These are phyloP conservation scores for Biscogniauxia mediterranea DNA, from an alignment of 2,329 filamentous ascomycete species.

Conservation along the genomic window DNA sequence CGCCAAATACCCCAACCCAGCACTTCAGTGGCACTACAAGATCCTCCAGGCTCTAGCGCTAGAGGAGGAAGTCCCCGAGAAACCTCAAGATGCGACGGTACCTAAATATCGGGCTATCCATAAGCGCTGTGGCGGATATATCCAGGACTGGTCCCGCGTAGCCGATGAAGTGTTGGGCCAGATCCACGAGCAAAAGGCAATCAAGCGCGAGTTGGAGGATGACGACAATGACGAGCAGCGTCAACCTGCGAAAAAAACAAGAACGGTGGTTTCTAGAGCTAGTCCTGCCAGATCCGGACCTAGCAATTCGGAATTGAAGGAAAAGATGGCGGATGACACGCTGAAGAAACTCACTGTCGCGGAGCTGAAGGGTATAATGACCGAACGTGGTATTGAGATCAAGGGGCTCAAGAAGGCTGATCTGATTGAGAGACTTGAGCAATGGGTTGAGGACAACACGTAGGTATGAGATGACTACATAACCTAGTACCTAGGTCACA, in stretches of 20 bases:
- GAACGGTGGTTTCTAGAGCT: conserved; percentile 31
- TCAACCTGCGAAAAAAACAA: conserved; percentile 47
- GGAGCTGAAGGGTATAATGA: conserved; percentile 50
- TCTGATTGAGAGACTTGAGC: conserved; percentile 53
- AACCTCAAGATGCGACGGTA: conserved; percentile 71
- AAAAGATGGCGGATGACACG: conserved; percentile 43
- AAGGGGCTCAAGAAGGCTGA: conserved; percentile 51
- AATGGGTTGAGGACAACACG: conserved; percentile 52
- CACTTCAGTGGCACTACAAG: conserved; percentile 94
- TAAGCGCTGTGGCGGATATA: conserved; percentile 78
- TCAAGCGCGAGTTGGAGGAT: conserved; percentile 51
- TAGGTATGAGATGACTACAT: conserved; percentile 6
- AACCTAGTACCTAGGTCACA: not conserved
- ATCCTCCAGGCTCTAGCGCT: conserved; percentile 89
- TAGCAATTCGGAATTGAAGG: conserved; percentile 47
- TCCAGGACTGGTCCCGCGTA: conserved; percentile 72
- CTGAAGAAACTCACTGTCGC: conserved; percentile 55
- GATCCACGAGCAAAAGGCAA: conserved; percentile 38
- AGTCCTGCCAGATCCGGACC: conserved; percentile 35
- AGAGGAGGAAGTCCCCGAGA: conserved; percentile 83
- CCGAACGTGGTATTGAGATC: conserved; percentile 46
- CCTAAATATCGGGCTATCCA: conserved; percentile 86
- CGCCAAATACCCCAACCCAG: conserved; percentile 83
- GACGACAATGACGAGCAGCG: conserved; percentile 36
- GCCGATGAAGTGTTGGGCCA: conserved; percentile 56